Evolutionary conservation across 208 protist species (phyloP).

Genomic region (Acanthamoeba culbertsoni): DNA sequence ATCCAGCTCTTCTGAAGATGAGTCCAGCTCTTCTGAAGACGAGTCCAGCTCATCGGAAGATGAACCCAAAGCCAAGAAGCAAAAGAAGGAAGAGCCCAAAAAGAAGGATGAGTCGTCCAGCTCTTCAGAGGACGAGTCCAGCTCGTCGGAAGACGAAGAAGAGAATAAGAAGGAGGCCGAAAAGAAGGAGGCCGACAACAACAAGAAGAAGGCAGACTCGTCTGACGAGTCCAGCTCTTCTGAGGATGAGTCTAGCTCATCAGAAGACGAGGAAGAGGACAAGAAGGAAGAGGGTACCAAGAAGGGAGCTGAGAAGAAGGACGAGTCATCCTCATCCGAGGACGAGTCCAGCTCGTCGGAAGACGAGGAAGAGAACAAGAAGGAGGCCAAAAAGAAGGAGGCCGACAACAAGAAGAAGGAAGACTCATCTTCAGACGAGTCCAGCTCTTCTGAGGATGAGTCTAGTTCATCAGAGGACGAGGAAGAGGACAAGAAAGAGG

Average conservation of each 20-base stretch:
- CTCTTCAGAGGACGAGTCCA: background rate
- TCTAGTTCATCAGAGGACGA: background rate
- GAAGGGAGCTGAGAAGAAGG: background rate
- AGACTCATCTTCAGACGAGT: background rate
- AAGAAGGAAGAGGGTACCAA: background rate
- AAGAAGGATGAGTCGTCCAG: background rate
- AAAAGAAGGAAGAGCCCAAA: background rate
- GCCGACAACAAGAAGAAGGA: background rate
- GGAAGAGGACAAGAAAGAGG: conserved; percentile 45
- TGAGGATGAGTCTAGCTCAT: background rate
- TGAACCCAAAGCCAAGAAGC: conserved; percentile 12
- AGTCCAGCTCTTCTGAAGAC: background rate
- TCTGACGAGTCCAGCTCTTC: background rate
- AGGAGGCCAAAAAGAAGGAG: background rate
- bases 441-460: background rate
- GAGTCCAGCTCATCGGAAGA: background rate
- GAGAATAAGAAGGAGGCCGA: conserved; percentile 48
- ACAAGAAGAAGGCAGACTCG: background rate
- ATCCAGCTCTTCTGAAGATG: background rate
- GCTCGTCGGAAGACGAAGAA: conserved; percentile 28
- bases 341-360: background rate
- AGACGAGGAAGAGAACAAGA: background rate
- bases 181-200: conserved; percentile 1
- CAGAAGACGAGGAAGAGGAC: background rate
- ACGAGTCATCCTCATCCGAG: background rate